Evolutionary conservation across 495 filamentous ascomycete genomes (phyloP).

Genomic region (Talaromyces thailandensis): DNA sequence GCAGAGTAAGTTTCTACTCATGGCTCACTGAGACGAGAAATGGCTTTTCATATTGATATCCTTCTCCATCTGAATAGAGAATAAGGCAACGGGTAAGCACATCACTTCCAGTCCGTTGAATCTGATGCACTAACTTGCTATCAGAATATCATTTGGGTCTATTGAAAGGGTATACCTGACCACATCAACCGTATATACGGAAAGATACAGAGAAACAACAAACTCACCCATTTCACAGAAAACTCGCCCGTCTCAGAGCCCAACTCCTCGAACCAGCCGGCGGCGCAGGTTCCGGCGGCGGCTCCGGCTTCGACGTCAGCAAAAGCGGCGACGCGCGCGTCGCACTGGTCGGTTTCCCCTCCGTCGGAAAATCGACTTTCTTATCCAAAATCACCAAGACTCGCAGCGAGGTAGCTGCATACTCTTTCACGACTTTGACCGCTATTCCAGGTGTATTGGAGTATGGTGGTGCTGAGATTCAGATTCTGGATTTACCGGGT

Average conservation of each 20-base stretch:
- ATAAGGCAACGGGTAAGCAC: conserved; percentile 88
- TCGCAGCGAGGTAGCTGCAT: conserved; percentile 90
- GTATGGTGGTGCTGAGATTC: conserved; percentile 97
- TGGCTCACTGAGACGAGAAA: conserved; percentile 4
- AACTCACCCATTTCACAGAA: conserved; percentile 43
- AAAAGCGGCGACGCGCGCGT: conserved; percentile 97
- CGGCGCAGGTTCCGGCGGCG: conserved; percentile 61
- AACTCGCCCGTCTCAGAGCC: conserved; percentile 89
- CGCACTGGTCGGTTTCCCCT: conserved; percentile 94
- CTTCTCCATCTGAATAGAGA: conserved; percentile 53
- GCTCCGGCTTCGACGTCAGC: conserved; percentile 89
- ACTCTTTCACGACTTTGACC: conserved; percentile 96
- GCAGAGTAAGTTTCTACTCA: conserved; percentile 59
- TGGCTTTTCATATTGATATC: background rate
- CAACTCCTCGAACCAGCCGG: conserved; percentile 89
- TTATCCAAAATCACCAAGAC: conserved; percentile 99
- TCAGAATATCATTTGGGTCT: conserved; percentile 97
- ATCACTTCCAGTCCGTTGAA: background rate
- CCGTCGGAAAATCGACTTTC: conserved; percentile 98
- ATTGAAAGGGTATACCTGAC: conserved; percentile 72
- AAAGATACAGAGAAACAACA: background rate
- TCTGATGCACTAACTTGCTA: background rate
- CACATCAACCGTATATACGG: background rate
- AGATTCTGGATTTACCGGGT: conserved; percentile 95
- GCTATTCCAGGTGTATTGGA: conserved; percentile 97